Evolutionary conservation across 2,329 filamentous ascomycete species (phyloP).

Genomic region (Chaetothyriales sp.): DNA sequence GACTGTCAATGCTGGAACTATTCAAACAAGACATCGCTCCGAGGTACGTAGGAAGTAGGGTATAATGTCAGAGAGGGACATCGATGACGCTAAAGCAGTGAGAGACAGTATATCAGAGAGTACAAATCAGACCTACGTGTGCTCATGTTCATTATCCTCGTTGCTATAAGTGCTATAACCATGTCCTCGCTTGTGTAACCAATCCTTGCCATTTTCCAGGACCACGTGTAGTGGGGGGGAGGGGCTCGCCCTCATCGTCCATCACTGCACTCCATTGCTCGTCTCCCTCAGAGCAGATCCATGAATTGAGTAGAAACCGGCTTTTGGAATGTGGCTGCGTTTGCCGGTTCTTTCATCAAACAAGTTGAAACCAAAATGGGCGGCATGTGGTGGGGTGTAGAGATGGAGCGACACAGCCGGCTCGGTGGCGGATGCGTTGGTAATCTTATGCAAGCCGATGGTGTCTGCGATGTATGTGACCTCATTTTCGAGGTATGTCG

Average conservation of each 20-base stretch:
- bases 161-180: too few species aligned
- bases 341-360: slow-evolving; percentile 66
- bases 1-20: too few species aligned
- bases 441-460: slow-evolving; percentile 70
- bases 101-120: not conserved
- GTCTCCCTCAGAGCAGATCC: not conserved
- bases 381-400: slow-evolving; percentile 81
- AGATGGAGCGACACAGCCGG: slow-evolving; percentile 76
- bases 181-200: not conserved
- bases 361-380: slow-evolving; percentile 63
- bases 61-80: too few species aligned
- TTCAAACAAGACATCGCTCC: too few species aligned
- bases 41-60: too few species aligned
- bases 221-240: too few species aligned
- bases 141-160: not conserved
- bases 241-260: too few species aligned
- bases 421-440: slow-evolving; percentile 50
- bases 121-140: not conserved
- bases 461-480: slow-evolving; percentile 84
- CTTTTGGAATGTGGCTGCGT: slow-evolving; percentile 54
- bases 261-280: not conserved
- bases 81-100: too few species aligned
- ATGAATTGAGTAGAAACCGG: slow-evolving; percentile 49
- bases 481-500: slow-evolving; percentile 51
- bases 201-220: not conserved